phyloP scores from a whole-genome alignment of 805 yeast genomes.

The Candida caryicola region DNA sequence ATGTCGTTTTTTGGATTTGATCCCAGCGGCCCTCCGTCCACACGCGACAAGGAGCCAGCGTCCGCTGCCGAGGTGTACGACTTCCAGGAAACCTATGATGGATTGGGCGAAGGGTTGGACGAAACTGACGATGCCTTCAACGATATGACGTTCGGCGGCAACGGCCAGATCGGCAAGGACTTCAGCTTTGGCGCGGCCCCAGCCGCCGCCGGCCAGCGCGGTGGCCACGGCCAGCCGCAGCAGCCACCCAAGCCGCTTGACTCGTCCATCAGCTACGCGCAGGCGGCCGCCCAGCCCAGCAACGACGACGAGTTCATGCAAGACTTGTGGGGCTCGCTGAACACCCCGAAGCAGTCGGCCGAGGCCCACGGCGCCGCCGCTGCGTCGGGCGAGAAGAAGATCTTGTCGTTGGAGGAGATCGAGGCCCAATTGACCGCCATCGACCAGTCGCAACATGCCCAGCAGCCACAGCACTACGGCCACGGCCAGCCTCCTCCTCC shows the following conservation, averaged over 20 bases:
- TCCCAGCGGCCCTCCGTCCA: constrained; percentile 39
- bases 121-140: constrained; percentile 78
- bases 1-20: constrained; percentile 74
- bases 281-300: constrained; percentile 33
- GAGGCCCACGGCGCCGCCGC: constrained; percentile 26
- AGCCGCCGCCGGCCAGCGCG: constrained; percentile 6
- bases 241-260: constrained; percentile 11
- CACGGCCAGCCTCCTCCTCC: constrained; percentile 22
- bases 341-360: constrained; percentile 21
- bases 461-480: constrained; percentile 15
- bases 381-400: constrained; percentile 40
- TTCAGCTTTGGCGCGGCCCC: constrained; percentile 55
- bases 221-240: constrained; percentile 14
- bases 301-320: constrained; percentile 45
- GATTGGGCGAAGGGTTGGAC: constrained; percentile 61
- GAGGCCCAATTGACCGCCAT: constrained; percentile 70
- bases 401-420: constrained; percentile 76
- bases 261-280: constrained; percentile 39
- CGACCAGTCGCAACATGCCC: constrained; percentile 27
- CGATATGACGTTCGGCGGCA: constrained; percentile 72
- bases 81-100: constrained; percentile 82
- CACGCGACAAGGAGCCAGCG: constrained; percentile 10
- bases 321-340: constrained; percentile 42
- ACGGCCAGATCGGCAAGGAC: constrained; percentile 53
- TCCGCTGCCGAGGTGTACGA: constrained; percentile 46